Conservation (phyloP, 1,284 basidiomycete genomes). For the Ceratobasidium sp. region DNA sequence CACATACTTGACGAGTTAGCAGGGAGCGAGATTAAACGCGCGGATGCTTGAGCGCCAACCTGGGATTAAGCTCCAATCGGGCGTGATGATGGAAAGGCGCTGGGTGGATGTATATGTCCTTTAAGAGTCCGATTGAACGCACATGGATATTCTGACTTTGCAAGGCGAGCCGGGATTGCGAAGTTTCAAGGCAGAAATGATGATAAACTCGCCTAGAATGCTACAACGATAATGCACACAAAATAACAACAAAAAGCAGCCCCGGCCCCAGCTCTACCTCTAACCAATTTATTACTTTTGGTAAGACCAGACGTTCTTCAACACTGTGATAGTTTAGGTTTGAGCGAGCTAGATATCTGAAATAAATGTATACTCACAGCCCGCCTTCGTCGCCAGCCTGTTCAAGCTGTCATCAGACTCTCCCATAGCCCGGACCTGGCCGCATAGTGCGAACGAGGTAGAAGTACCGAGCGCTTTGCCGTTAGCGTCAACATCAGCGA, state of each 20-base stretch:
- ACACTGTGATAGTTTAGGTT: conserved; percentile 43
- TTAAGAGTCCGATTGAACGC: no score
- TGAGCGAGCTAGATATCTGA: conserved; percentile 3
- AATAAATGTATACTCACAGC: conserved; percentile 72
- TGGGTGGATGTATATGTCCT: no score
- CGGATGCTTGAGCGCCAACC: no score
- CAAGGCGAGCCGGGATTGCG: not conserved
- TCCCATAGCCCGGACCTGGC: conserved; percentile 92
- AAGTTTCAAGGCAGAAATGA: conserved; percentile 38
- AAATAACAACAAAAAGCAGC: conserved; percentile 38
- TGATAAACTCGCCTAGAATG: conserved; percentile 42
- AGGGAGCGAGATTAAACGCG: no score
- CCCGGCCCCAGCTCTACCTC: conserved; percentile 15
- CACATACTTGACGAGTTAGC: no score
- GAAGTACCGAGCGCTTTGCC: conserved; percentile 89
- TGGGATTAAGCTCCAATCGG: no score
- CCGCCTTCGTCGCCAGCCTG: conserved; percentile 94
- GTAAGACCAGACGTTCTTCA: conserved; percentile 54
- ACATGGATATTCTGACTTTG: no score
- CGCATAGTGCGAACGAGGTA: conserved; percentile 94
- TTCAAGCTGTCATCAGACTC: conserved; percentile 98
- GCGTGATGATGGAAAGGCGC: no score
- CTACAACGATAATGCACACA: conserved; percentile 40
- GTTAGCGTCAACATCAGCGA: conserved; percentile 94
- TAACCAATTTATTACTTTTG: conserved; percentile 49